Evolutionary conservation across 768 basidiomycete genomes (phyloP).

Genomic region (Podaxis carcinomalis): DNA sequence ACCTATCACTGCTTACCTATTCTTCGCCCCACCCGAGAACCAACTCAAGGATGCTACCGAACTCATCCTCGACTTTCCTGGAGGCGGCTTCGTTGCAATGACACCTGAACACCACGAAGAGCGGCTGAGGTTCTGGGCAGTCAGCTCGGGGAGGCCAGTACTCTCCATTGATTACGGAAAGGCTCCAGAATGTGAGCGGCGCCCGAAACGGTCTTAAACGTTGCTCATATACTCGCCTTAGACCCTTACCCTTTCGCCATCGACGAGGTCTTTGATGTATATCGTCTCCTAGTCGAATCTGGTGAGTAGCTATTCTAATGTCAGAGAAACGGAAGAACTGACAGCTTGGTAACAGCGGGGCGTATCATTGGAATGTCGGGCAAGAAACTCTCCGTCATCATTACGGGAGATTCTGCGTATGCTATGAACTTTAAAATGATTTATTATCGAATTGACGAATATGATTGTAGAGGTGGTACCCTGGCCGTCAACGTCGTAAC

Average conservation of each 20-base stretch:
- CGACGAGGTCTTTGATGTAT: conserved; percentile 92
- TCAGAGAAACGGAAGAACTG: not conserved
- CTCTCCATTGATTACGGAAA: conserved; percentile 93
- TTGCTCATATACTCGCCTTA: conserved; percentile 23
- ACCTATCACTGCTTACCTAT: conserved; percentile 81
- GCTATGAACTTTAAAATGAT: conserved; percentile 24
- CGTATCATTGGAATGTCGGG: conserved; percentile 84
- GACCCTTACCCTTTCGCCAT: conserved; percentile 97
- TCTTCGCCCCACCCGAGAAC: conserved; percentile 66
- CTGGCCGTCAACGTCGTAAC: conserved; percentile 82
- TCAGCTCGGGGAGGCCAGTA: conserved; percentile 71
- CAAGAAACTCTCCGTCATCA: conserved; percentile 67
- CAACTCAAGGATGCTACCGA: conserved; percentile 68
- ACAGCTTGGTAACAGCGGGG: conserved; percentile 41
- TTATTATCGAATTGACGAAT: not conserved
- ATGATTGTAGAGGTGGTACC: conserved; percentile 69
- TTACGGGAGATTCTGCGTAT: conserved; percentile 97
- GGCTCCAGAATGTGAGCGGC: conserved; percentile 82
- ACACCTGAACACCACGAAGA: conserved; percentile 96
- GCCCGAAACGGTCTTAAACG: not conserved
- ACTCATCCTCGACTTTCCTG: conserved; percentile 88
- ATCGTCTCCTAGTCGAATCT: conserved; percentile 75
- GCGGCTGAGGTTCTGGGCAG: conserved; percentile 82
- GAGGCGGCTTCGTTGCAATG: conserved; percentile 97
- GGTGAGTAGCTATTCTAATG: conserved; percentile 25